Percentiles rank a stretch among this genome's conserved stretches.
phyloP scores from a whole-genome alignment of 441 rosid genomes.

The Euphorbia corollata region DNA sequence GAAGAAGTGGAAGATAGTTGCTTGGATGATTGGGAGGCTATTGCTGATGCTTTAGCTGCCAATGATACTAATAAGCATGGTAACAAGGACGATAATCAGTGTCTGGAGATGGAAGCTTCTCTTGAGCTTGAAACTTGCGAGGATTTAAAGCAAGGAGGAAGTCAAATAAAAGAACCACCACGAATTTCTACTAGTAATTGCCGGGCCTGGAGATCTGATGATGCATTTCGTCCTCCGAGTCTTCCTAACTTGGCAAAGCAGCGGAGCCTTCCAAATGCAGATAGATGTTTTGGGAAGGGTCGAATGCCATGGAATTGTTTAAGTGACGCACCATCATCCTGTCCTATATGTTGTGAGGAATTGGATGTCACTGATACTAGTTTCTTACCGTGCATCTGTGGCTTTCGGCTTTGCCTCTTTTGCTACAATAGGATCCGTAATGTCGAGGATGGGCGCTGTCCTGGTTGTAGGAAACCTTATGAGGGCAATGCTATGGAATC shows the following conservation, averaged over 20 bases:
- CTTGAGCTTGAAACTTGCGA: slow-evolving; percentile 25
- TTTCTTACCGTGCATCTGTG: slow-evolving; percentile 79
- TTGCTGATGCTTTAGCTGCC: slow-evolving; percentile 93
- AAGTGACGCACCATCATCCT: slow-evolving; percentile 49
- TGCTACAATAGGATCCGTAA: slow-evolving; percentile 89
- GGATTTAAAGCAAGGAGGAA: slow-evolving; percentile 28
- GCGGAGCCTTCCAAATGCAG: slow-evolving; percentile 42
- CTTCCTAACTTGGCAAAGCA: slow-evolving; percentile 73
- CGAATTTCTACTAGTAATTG: slow-evolving; percentile 30
- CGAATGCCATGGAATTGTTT: slow-evolving; percentile 37
- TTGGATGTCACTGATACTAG: slow-evolving; percentile 75
- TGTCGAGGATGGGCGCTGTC: slow-evolving; percentile 78
- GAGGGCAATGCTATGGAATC: slow-evolving; percentile 39
- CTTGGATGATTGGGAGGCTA: slow-evolving; percentile 92
- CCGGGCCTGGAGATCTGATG: slow-evolving; percentile 80
- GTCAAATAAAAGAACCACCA: slow-evolving; percentile 22
- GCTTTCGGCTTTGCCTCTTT: slow-evolving; percentile 85
- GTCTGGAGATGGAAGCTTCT: slow-evolving; percentile 21
- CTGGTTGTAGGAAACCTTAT: slow-evolving; percentile 84
- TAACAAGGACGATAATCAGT: slow-evolving; percentile 24
- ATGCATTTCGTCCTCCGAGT: slow-evolving; percentile 66
- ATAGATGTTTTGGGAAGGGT: slow-evolving; percentile 33
- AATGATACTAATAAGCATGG: slow-evolving; percentile 42
- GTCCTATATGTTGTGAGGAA: slow-evolving; percentile 90
- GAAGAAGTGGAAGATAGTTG: slow-evolving; percentile 56